Percentiles rank a stretch among this genome's conserved stretches.
These are phyloP conservation scores for Rubia occidens DNA, from an alignment of 305 asterid genomes.

Conservation along the genomic window DNA sequence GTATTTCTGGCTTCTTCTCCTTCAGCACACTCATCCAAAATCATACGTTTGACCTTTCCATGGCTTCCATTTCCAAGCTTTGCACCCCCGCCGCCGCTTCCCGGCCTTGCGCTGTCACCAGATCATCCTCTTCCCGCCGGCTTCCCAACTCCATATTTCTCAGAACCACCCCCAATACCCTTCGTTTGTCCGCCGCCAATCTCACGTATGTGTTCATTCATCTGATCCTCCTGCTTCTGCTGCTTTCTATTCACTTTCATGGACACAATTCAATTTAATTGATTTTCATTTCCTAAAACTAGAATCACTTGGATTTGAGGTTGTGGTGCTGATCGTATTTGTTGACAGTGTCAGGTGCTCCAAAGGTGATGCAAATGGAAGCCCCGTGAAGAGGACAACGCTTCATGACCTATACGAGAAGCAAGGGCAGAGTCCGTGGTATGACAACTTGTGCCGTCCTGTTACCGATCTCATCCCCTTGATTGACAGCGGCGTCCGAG, in stretches of 20 bases:
- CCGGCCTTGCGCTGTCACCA: slow-evolving; percentile 13
- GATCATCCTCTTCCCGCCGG: slow-evolving; percentile 19
- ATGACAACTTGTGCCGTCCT: slow-evolving; percentile 87
- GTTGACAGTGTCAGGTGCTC: slow-evolving; percentile 71
- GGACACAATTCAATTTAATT: too few species aligned
- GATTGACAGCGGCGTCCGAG: slow-evolving; percentile 85
- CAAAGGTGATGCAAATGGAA: slow-evolving; percentile 59
- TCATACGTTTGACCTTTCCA: slow-evolving; percentile 16
- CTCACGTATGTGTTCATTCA: slow-evolving; percentile 38
- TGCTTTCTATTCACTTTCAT: too few species aligned
- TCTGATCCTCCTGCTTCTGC: neutral
- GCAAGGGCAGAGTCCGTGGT: slow-evolving; percentile 98
- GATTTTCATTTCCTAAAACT: too few species aligned
- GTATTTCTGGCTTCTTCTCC: neutral
- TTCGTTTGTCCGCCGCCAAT: slow-evolving; percentile 31
- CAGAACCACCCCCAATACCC: slow-evolving; percentile 10
- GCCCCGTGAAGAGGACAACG: slow-evolving; percentile 54
- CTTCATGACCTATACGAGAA: slow-evolving; percentile 95
- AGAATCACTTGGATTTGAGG: too few species aligned
- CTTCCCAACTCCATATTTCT: slow-evolving; percentile 35
- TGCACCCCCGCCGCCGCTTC: slow-evolving; percentile 27
- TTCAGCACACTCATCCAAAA: neutral
- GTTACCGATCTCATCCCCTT: slow-evolving; percentile 85
- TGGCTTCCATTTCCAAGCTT: slow-evolving; percentile 79
- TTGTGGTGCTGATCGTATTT: neutral